Conservation (phyloP, 225 moss, liverwort and hornwort genomes). For the Polytrichum commune region DNA sequence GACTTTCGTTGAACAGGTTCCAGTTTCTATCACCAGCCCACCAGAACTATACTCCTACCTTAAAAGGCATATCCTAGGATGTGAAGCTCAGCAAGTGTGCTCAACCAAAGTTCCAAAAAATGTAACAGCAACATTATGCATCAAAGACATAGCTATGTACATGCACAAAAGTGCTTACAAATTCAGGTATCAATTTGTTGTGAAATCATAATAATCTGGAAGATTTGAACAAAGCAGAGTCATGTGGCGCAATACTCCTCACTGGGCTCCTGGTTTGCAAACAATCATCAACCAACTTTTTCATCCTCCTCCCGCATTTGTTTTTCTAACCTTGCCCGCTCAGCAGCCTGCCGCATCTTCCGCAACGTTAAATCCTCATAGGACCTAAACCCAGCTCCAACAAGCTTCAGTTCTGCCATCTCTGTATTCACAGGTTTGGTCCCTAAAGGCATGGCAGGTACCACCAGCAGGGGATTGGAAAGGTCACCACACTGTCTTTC, state of each 20-base stretch:
- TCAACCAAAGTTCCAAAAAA: not conserved
- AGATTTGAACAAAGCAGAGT: not conserved
- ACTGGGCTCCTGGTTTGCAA: not conserved
- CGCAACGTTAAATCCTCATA: slow-evolving; percentile 40
- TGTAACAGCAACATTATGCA: not conserved
- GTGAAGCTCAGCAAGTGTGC: too few species aligned
- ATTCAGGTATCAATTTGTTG: not conserved
- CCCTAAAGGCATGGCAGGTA: slow-evolving; percentile 24
- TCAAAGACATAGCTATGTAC: not conserved
- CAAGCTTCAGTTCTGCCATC: slow-evolving; percentile 6
- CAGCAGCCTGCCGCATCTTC: slow-evolving; percentile 59
- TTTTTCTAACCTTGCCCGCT: slow-evolving; percentile 45
- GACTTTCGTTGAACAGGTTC: too few species aligned
- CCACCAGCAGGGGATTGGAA: slow-evolving; percentile 72
- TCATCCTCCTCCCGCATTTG: slow-evolving; percentile 44
- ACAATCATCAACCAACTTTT: slow-evolving; percentile 2
- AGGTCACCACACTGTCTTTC: slow-evolving; percentile 64
- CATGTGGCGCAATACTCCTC: not conserved
- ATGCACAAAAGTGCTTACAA: not conserved
- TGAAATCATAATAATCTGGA: not conserved
- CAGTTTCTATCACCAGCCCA: too few species aligned
- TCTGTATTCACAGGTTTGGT: slow-evolving; percentile 3
- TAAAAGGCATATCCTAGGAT: too few species aligned
- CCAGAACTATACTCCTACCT: too few species aligned
- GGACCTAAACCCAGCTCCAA: slow-evolving; percentile 38